Evolutionary conservation across 306 rosid genomes (phyloP), one percentile per base, ranked within the genome.

Genomic region (Sechiopsis laciniata): DNA sequence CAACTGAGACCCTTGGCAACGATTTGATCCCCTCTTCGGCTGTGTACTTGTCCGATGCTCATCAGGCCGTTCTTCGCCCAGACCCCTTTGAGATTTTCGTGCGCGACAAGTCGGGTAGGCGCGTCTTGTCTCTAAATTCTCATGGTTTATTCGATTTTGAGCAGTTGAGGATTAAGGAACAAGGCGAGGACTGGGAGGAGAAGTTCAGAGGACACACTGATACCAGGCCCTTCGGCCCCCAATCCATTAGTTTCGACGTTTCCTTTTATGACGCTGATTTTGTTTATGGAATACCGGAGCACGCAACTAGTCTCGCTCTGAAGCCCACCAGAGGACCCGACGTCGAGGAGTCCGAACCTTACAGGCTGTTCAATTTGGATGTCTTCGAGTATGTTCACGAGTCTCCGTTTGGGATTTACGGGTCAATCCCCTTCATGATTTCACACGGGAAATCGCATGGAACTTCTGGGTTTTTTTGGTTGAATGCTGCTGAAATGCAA

Each of bases 401-500:
- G 3, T 88, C 99, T 0, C 95, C 97, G 1, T 94, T 94, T 52
- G 97, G 99, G 63, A 79, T 94, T 9, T 94, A 94, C 46, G 97
- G 97, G 3, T 94, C 99, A 0, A 77, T 94, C 10, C 99, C 99
- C 16, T 87, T 91, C 76, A 94, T 94, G 99, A 55, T 94, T 78
- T 87, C 99, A 0, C 99, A 94, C 19, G 99, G 99, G 21, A 89
- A 86, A 59, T 65, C 64, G 0, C 61, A 87, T 16, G 97, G 98
- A 0, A 87, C 87, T 32, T 78, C 92, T 0, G 99, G 99, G 7
- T 94, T 94, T 74, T 91, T 89, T 84, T 94, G 99, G 97, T 76
- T 94, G 77, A 94, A 94, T 32, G 90, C 99, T 16, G 99, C 99
- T 2, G 99, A 94, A 73, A 94, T 94, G 97, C 99, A 94, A 85